A percentile compares a stretch with the other conserved stretches of the same genome.
These are phyloP conservation scores for Pleurotus djamor DNA, from an alignment of 768 basidiomycete species.

Conservation along the genomic window DNA sequence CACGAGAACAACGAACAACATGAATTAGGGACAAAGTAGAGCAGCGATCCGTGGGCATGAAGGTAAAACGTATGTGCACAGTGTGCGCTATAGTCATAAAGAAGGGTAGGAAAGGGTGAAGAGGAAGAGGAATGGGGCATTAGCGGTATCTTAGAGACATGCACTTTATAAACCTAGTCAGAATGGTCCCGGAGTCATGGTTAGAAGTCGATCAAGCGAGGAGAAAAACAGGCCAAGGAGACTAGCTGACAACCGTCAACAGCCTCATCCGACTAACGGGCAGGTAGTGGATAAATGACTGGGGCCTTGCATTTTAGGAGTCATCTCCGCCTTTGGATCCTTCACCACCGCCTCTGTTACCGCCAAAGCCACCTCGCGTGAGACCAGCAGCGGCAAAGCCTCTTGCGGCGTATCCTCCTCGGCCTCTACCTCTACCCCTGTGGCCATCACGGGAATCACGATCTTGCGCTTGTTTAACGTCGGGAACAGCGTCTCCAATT, in stretches of 20 bases:
- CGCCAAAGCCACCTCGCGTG: constrained; percentile 22
- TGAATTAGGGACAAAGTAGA: not conserved
- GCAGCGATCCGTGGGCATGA: not conserved
- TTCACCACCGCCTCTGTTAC: constrained; percentile 2
- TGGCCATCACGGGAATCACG: constrained; percentile 40
- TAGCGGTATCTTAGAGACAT: not conserved
- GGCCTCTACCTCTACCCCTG: constrained; percentile 51
- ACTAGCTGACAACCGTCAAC: not conserved
- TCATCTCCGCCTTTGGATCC: constrained; percentile 8
- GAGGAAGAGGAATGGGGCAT: not conserved
- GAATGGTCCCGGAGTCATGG: not conserved
- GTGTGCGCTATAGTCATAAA: not conserved
- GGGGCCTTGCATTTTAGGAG: not conserved
- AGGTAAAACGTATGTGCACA: not conserved
- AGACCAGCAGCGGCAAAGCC: constrained; percentile 72
- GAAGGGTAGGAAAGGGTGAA: not conserved
- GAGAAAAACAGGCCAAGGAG: not conserved
- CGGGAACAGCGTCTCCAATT: constrained; percentile 63
- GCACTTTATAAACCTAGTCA: not conserved
- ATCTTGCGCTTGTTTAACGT: constrained; percentile 73
- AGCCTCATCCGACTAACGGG: not conserved
- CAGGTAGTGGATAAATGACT: not conserved
- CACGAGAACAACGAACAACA: not conserved
- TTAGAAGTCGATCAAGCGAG: not conserved
- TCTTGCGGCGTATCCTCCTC: constrained; percentile 59